phyloP scores from a whole-genome alignment of 345 rosid species.

The Limnanthes douglasii region DNA sequence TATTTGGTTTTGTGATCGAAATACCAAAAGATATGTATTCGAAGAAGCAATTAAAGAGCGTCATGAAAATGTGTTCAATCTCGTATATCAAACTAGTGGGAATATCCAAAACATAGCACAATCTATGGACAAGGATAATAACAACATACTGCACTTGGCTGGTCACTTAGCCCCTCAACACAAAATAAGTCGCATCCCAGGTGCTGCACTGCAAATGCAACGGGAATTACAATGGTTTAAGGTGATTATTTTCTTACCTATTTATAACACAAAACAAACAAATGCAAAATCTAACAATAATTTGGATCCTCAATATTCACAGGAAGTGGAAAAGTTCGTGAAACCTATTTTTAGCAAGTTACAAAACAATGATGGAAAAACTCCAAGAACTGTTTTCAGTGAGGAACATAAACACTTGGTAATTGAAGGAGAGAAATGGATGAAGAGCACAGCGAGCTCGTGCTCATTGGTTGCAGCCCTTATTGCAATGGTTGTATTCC shows the following conservation, averaged over 20 bases:
- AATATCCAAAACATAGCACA: neutral
- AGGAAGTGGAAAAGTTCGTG: conserved; percentile 6
- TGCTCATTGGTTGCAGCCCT: conserved; percentile 27
- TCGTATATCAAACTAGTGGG: conserved; percentile 5
- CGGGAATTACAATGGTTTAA: conserved; percentile 5
- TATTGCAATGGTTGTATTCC: conserved; percentile 29
- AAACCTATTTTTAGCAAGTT: neutral
- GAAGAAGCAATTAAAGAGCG: too few relatives aligned
- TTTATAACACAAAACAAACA: too few relatives aligned
- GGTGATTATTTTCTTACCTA: neutral
- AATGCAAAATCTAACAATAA: too few relatives aligned
- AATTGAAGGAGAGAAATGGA: conserved; percentile 25
- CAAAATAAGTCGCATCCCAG: conserved; percentile 2
- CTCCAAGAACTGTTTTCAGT: conserved; percentile 10
- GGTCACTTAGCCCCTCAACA: neutral
- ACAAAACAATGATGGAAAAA: neutral
- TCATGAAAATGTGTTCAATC: conserved; percentile 5
- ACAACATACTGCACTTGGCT: conserved; percentile 7
- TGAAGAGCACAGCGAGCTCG: conserved; percentile 26
- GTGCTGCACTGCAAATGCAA: conserved; percentile 10
- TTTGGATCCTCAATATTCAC: too few relatives aligned
- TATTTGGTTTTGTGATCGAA: too few relatives aligned
- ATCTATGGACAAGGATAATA: conserved; percentile 1
- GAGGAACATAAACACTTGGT: conserved; percentile 8
- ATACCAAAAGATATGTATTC: too few relatives aligned